phyloP scores from a whole-genome alignment of 805 yeast genomes.

The Lipomyces sp. region DNA sequence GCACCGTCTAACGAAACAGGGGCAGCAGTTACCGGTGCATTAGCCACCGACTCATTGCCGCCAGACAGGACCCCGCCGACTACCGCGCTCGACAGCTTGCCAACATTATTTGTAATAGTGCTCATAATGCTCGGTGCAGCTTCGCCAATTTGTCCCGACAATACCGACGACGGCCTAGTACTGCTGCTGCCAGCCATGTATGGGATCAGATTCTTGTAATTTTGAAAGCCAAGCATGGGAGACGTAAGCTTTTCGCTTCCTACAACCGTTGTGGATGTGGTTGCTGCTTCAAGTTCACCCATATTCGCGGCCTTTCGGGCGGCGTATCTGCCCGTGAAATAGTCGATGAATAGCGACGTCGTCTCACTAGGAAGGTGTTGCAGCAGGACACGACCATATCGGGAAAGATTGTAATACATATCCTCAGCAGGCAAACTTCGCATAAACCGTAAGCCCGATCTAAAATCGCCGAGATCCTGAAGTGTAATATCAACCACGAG shows the following conservation, averaged over 20 bases:
- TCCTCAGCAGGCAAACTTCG: conserved; percentile 76
- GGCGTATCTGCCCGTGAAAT: conserved; percentile 82
- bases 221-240: conserved; percentile 19
- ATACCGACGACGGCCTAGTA: conserved; percentile 27
- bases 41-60: conserved; percentile 8
- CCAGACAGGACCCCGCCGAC: conserved; percentile 17
- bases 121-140: conserved; percentile 28
- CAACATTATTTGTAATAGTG: conserved; percentile 27
- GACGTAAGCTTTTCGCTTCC: conserved; percentile 13
- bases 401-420: conserved; percentile 68
- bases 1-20: background rate
- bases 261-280: no score
- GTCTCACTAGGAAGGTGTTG: conserved; percentile 77
- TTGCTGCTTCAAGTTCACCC: conserved; percentile 23
- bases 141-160: conserved; percentile 20
- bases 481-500: conserved; percentile 76
- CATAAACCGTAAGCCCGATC: conserved; percentile 66
- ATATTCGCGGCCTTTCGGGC: conserved; percentile 46
- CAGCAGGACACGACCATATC: conserved; percentile 66
- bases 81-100: conserved; percentile 24
- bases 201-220: conserved; percentile 30
- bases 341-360: conserved; percentile 77
- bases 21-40: conserved; percentile 6
- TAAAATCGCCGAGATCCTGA: conserved; percentile 64
- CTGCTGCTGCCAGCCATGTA: conserved; percentile 26